A percentile compares a stretch with the other conserved stretches of the same genome.
These are phyloP conservation scores for Cladosporium cucumerinum DNA, from an alignment of 2,329 filamentous ascomycete species.

Conservation along the genomic window DNA sequence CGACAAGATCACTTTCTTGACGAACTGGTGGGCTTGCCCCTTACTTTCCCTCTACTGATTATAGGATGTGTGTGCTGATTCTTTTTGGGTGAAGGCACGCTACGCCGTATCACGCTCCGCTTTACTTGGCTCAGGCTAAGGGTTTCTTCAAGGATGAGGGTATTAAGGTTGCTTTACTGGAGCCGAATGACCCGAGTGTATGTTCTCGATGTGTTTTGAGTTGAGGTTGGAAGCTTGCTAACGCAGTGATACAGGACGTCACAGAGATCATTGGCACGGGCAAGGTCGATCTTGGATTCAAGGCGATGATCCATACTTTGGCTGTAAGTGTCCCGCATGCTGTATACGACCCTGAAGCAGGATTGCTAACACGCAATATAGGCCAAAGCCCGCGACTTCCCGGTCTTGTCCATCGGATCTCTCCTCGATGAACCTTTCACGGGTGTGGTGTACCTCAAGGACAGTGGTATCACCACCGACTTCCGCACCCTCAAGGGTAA, in stretches of 20 bases:
- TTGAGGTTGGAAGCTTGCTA: background rate
- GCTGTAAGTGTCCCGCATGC: constrained; percentile 46
- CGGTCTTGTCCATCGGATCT: constrained; percentile 68
- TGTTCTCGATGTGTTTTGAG: constrained; percentile 22
- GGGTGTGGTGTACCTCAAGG: constrained; percentile 72
- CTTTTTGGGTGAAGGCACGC: constrained; percentile 59
- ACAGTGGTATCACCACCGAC: constrained; percentile 69
- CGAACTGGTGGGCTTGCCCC: constrained; percentile 62
- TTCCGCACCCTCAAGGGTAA: constrained; percentile 73
- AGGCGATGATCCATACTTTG: constrained; percentile 80
- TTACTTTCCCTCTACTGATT: background rate
- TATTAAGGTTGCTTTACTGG: constrained; percentile 72
- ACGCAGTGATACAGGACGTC: constrained; percentile 54
- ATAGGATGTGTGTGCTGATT: constrained; percentile 4
- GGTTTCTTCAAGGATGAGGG: constrained; percentile 73
- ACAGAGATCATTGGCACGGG: constrained; percentile 76
- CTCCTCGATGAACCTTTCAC: constrained; percentile 79
- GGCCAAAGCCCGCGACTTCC: constrained; percentile 73
- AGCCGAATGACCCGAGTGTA: constrained; percentile 74
- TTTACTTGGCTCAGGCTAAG: constrained; percentile 73
- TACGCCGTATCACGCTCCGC: constrained; percentile 74
- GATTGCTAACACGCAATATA: constrained; percentile 28
- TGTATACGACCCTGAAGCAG: too few species aligned
- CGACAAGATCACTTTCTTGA: constrained; percentile 81
- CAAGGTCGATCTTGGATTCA: constrained; percentile 76